Evolutionary conservation across 2,329 filamentous ascomycete species (phyloP).

Genomic region (Sclerotinia spermophila): DNA sequence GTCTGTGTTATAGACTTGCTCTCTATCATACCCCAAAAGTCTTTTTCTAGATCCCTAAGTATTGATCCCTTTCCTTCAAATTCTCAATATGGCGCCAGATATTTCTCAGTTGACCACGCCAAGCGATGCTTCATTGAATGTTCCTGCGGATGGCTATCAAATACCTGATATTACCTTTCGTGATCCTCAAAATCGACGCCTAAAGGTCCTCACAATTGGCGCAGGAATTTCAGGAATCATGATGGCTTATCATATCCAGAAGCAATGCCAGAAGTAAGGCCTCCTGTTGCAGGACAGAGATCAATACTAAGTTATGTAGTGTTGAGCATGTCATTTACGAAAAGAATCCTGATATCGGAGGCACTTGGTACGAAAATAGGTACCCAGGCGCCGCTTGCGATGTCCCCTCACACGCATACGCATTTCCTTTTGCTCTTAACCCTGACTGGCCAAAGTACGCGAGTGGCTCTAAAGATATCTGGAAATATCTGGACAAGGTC

Average conservation of each 20-base stretch:
- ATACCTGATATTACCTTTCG: conserved; percentile 24
- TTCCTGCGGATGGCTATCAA: neutral
- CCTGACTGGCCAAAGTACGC: conserved; percentile 55
- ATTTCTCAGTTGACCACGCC: neutral
- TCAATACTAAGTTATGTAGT: conserved; percentile 30
- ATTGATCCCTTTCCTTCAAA: neutral
- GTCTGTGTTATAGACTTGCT: neutral
- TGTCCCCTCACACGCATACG: conserved; percentile 31
- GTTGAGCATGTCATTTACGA: conserved; percentile 48
- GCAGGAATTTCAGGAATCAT: conserved; percentile 48
- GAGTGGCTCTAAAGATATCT: conserved; percentile 55
- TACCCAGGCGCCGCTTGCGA: conserved; percentile 54
- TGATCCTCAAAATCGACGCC: conserved; percentile 42
- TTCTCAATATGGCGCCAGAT: neutral
- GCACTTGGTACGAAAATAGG: conserved; percentile 47
- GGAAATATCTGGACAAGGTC: conserved; percentile 47
- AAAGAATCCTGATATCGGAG: conserved; percentile 44
- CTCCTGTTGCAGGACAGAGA: neutral
- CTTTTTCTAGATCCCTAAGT: neutral
- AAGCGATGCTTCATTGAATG: neutral
- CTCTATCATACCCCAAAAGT: neutral
- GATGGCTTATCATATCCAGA: conserved; percentile 47
- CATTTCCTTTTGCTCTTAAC: conserved; percentile 57
- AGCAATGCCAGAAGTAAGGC: conserved; percentile 37
- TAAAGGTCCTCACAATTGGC: conserved; percentile 48